Conservation (phyloP, 352 stramenopile genomes). For the Thraustochytrium sp. region DNA sequence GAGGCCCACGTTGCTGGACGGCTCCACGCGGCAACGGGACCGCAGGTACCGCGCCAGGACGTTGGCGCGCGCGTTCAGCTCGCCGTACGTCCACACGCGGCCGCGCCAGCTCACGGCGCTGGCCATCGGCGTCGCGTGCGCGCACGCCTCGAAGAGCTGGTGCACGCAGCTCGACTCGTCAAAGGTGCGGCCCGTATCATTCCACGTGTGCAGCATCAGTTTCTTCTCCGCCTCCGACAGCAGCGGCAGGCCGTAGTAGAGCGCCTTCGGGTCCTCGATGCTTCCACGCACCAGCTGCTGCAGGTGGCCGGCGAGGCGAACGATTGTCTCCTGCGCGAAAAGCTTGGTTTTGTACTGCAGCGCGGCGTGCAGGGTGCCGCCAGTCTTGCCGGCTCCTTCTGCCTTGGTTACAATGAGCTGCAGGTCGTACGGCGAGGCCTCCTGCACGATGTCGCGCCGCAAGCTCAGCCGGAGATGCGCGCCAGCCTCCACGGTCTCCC, state of each 20-base stretch:
- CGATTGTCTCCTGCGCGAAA: constrained; percentile 20
- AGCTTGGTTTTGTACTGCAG: constrained; percentile 40
- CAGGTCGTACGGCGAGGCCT: constrained; percentile 36
- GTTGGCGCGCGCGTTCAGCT: constrained; percentile 45
- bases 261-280: background rate
- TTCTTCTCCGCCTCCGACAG: constrained; percentile 1
- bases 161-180: constrained; percentile 4
- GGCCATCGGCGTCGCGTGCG: background rate
- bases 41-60: constrained; percentile 46
- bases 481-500: background rate
- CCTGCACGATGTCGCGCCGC: background rate
- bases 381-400: background rate
- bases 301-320: background rate
- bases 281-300: background rate
- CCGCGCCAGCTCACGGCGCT: background rate
- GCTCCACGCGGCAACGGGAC: constrained; percentile 18
- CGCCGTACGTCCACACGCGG: constrained; percentile 33
- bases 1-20: constrained; percentile 41
- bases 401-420: constrained; percentile 39
- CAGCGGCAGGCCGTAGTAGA: background rate
- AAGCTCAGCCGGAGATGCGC: background rate
- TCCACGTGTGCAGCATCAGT: constrained; percentile 26
- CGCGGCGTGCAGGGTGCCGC: background rate
- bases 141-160: constrained; percentile 24
- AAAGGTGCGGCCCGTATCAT: constrained; percentile 4